Percentiles rank a stretch among this genome's conserved stretches.
phyloP scores from a whole-genome alignment of 2,329 filamentous ascomycete species.

The Colletotrichum tabaci region DNA sequence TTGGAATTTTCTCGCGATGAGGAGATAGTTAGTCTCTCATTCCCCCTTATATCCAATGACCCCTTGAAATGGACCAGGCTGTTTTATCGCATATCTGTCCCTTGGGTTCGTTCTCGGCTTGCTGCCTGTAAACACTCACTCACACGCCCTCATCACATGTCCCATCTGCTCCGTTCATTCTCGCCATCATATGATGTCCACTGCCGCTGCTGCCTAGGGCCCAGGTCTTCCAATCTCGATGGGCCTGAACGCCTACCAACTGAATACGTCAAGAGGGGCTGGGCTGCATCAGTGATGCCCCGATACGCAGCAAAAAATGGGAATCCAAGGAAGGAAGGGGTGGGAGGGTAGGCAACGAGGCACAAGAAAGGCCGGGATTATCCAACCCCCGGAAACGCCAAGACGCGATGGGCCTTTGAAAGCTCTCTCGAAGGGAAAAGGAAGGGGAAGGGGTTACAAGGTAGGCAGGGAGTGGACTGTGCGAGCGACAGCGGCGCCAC shows the following conservation, averaged over 20 bases:
- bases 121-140: neutral
- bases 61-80: slow-evolving; percentile 17
- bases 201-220: slow-evolving; percentile 4
- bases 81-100: neutral
- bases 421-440: neutral
- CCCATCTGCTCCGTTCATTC: neutral
- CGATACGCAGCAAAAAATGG: neutral
- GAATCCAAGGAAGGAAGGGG: neutral
- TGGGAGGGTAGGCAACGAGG: neutral
- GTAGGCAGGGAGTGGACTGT: neutral
- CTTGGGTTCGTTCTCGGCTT: neutral
- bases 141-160: neutral
- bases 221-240: neutral
- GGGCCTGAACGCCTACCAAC: neutral
- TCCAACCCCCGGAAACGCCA: neutral
- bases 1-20: slow-evolving; percentile 37
- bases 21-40: slow-evolving; percentile 15
- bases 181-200: neutral
- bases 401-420: neutral
- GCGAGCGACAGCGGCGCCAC: slow-evolving; percentile 35
- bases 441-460: neutral
- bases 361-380: neutral
- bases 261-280: neutral
- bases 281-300: neutral
- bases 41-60: slow-evolving; percentile 1